These are phyloP conservation scores for Mucor saturninus DNA, from an alignment of 371 early-diverging fungal species.

Conservation along the genomic window DNA sequence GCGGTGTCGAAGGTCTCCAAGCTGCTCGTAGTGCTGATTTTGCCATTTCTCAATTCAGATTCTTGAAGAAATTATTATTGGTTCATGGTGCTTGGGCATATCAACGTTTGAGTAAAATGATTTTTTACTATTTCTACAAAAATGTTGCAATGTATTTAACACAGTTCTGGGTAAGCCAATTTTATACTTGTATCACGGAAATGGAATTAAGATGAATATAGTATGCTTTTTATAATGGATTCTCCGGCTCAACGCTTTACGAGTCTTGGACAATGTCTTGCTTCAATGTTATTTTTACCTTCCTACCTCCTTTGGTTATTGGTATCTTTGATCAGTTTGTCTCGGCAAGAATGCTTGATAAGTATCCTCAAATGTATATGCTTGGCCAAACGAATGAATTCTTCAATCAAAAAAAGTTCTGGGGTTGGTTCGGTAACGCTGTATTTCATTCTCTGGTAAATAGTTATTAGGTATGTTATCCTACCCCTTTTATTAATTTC, in stretches of 20 bases:
- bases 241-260: constrained; percentile 91
- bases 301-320: constrained; percentile 86
- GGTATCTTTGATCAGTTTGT: constrained; percentile 96
- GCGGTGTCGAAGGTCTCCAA: constrained; percentile 94
- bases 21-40: constrained; percentile 97
- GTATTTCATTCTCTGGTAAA: constrained; percentile 86
- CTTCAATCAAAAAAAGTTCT: constrained; percentile 92
- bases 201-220: constrained; percentile 17
- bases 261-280: constrained; percentile 94
- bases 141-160: constrained; percentile 96
- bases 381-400: constrained; percentile 90
- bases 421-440: constrained; percentile 95
- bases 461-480: not conserved
- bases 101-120: constrained; percentile 85
- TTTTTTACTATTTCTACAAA: constrained; percentile 94
- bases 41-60: constrained; percentile 93
- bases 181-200: too few relatives aligned
- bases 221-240: constrained; percentile 89
- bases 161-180: constrained; percentile 88
- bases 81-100: constrained; percentile 97
- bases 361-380: constrained; percentile 88
- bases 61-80: constrained; percentile 84
- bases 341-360: constrained; percentile 89
- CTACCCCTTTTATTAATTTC: not conserved
- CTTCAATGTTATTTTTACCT: constrained; percentile 91